Evolutionary conservation across 129 eudicot genomes (phyloP).

Genomic region (Lactuca sativa): DNA sequence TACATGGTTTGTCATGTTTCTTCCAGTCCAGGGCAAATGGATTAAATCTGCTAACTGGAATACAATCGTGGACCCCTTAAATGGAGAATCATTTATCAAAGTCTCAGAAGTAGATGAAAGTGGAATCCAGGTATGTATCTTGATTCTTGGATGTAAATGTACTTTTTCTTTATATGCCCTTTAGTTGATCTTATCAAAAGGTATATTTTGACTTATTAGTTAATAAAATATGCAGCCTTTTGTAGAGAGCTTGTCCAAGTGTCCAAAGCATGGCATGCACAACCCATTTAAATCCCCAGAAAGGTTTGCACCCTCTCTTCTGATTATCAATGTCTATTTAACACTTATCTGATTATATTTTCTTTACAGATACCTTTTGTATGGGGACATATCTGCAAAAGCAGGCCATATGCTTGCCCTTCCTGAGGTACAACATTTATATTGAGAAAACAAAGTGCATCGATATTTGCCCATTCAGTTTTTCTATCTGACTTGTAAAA

Average conservation of each 20-base stretch:
- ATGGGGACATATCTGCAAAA: slow-evolving; percentile 82
- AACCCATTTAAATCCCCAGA: slow-evolving; percentile 95
- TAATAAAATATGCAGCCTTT: slow-evolving; percentile 61
- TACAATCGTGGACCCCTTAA: slow-evolving; percentile 81
- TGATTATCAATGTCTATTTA: background rate
- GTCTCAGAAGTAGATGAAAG: slow-evolving; percentile 79
- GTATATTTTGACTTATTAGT: slow-evolving; percentile 9
- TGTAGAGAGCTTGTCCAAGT: slow-evolving; percentile 81
- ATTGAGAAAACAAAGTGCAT: background rate
- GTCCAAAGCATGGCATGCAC: slow-evolving; percentile 93
- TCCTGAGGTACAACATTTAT: slow-evolving; percentile 64
- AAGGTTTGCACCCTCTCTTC: slow-evolving; percentile 44
- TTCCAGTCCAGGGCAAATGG: slow-evolving; percentile 96
- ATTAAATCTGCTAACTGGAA: slow-evolving; percentile 72
- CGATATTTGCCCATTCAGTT: background rate
- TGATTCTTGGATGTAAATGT: background rate
- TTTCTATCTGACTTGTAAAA: background rate
- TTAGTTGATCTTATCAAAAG: background rate
- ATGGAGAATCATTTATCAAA: slow-evolving; percentile 87
- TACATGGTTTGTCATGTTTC: slow-evolving; percentile 20
- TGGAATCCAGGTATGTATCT: slow-evolving; percentile 59
- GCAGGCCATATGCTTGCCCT: slow-evolving; percentile 81
- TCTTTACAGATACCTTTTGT: slow-evolving; percentile 73
- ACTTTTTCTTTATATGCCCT: background rate
- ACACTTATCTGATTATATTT: slow-evolving; percentile 2